phyloP scores from a whole-genome alignment of 1,284 basidiomycete species.

The Ustilago nuda region DNA sequence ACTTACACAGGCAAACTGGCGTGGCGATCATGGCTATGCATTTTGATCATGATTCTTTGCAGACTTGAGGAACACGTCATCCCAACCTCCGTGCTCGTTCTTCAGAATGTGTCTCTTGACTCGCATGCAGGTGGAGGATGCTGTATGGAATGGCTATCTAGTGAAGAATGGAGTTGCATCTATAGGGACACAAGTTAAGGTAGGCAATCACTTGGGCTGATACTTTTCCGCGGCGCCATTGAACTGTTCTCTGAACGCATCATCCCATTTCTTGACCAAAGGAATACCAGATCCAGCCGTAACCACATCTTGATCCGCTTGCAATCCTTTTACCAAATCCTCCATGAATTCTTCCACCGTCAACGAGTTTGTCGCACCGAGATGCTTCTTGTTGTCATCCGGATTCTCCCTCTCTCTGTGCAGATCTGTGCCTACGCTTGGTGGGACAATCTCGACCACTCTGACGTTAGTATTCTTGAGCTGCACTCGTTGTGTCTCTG shows the following conservation, averaged over 20 bases:
- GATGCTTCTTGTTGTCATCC: constrained; percentile 65
- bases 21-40: neutral
- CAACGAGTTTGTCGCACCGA: constrained; percentile 48
- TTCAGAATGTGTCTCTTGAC: neutral
- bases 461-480: constrained; percentile 58
- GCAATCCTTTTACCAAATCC: constrained; percentile 49
- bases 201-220: constrained; percentile 33
- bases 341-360: constrained; percentile 64
- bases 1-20: neutral
- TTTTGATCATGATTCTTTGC: neutral
- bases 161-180: neutral
- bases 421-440: constrained; percentile 60
- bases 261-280: constrained; percentile 59
- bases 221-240: constrained; percentile 53
- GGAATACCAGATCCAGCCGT: constrained; percentile 54
- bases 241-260: constrained; percentile 54
- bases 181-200: neutral
- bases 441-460: constrained; percentile 64
- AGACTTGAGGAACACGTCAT: neutral
- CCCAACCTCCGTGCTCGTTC: neutral
- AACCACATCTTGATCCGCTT: constrained; percentile 59
- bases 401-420: constrained; percentile 59
- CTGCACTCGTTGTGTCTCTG: constrained; percentile 58
- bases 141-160: neutral
- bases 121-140: neutral